Base-by-base conservation (phyloP, 768 basidiomycete species). In the Lactarius quietus region DNA sequence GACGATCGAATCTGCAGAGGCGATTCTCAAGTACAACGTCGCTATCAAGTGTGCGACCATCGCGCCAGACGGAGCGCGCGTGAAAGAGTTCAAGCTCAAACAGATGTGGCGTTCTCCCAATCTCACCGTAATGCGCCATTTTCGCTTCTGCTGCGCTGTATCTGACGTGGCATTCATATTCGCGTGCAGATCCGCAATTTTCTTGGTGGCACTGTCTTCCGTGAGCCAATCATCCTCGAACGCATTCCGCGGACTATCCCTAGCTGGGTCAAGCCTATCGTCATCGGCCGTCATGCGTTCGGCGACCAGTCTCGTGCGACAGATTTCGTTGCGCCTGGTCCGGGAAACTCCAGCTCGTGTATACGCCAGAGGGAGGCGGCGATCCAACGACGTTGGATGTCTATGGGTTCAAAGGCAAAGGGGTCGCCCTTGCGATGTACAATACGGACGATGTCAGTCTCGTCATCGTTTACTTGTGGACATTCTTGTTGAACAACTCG, bases 31-130 rank as follows among this genome's bases (percentile, higher is more conserved):
- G 77, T 86, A 97, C 84, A 88, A 88, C 68, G 97, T 99, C 69
- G 97, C 95, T 68, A 95, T 98, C 80, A 99, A 99, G 78, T 99
- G 96, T 79, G 96, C 95, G 45, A 98, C 96, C 53, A 98, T 98
- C 79, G 98, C 97, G 1, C 97, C 97, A 7, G 97, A 99, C 74
- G 96, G 98, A 75, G 93, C 87, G 28, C 89, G 95, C 64, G 94
- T 98, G 55, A 79, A 95, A 74, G 97, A 98, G 78, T 99, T 97
- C 85, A 92, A 94, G 57, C 83, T 99, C 74, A 98, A 97, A 83
- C 87, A 95, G 78, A 99, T 99, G 96, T 97, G 94, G 95, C 90
- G 82, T 81, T 93, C 92, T 73, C 96, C 95, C 7, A 97, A 97
- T 76, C 95, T 94, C 71, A 96, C 95, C 2, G 90, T 93, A 66